These are phyloP conservation scores for Hysterangium stoloniferum DNA, from an alignment of 768 basidiomycete genomes.

Conservation along the genomic window DNA sequence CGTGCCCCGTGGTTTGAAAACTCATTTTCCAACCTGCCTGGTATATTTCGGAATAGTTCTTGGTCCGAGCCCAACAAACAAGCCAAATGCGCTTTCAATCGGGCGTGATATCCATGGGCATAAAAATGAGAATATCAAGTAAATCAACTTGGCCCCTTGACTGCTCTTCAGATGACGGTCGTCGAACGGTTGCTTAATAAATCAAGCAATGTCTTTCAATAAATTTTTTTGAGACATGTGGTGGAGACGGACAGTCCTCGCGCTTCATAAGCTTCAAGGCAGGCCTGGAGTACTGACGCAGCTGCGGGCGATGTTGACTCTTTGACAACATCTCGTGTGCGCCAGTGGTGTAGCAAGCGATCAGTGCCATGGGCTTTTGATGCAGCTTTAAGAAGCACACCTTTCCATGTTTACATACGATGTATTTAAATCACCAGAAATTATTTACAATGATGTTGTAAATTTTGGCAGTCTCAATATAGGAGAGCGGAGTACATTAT, in stretches of 20 bases:
- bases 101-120: constrained; percentile 31
- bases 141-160: constrained; percentile 29
- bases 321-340: constrained; percentile 39
- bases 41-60: constrained; percentile 49
- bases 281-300: constrained; percentile 48
- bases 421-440: no score
- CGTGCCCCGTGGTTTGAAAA: neutral
- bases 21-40: constrained; percentile 3
- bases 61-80: constrained; percentile 60
- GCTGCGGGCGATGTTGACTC: constrained; percentile 18
- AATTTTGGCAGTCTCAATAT: no score
- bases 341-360: no score
- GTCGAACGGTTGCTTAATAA: constrained; percentile 69
- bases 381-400: no score
- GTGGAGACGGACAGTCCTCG: constrained; percentile 43
- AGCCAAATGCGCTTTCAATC: constrained; percentile 56
- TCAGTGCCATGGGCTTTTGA: no score
- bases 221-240: constrained; percentile 51
- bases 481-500: no score
- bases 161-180: constrained; percentile 24
- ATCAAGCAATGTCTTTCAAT: constrained; percentile 60
- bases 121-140: constrained; percentile 46
- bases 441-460: no score
- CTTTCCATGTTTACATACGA: no score
- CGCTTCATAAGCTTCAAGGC: constrained; percentile 49